Conservation (phyloP, 2,329 filamentous ascomycete genomes). For the Simplicillium aogashimaense region DNA sequence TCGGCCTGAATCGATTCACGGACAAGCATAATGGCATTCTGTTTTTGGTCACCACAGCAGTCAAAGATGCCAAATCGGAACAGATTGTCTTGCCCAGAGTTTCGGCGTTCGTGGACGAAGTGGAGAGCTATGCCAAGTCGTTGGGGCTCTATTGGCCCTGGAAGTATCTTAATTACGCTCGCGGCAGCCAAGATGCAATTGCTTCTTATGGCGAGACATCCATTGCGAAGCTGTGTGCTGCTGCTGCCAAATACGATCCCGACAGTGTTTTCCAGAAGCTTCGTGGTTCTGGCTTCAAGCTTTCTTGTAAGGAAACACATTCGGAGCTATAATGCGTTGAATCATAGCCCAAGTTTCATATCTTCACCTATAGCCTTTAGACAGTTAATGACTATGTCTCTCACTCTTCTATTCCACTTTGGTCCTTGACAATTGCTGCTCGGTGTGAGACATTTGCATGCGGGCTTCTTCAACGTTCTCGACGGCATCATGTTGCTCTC, state of each 20-base stretch:
- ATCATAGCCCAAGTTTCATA: too few species aligned
- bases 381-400: too few species aligned
- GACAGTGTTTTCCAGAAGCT: conserved; percentile 4
- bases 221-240: background rate
- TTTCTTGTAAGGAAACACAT: too few species aligned
- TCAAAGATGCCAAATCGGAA: conserved; percentile 22
- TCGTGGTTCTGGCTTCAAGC: background rate
- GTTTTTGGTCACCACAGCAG: conserved; percentile 19
- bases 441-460: too few species aligned
- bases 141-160: conserved; percentile 13
- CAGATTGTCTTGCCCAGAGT: conserved; percentile 23
- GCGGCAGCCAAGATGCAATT: background rate
- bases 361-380: too few species aligned
- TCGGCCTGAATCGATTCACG: conserved; percentile 20
- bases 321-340: too few species aligned
- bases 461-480: too few species aligned
- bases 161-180: conserved; percentile 1
- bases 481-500: too few species aligned
- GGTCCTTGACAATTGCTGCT: too few species aligned
- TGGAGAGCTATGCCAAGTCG: conserved; percentile 16
- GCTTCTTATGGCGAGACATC: background rate
- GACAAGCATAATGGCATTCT: conserved; percentile 17
- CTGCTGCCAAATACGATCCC: conserved; percentile 7
- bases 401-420: too few species aligned
- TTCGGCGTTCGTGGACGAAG: conserved; percentile 19